Conservation (phyloP, 2,329 filamentous ascomycete species). For the Seiridium cupressi region DNA sequence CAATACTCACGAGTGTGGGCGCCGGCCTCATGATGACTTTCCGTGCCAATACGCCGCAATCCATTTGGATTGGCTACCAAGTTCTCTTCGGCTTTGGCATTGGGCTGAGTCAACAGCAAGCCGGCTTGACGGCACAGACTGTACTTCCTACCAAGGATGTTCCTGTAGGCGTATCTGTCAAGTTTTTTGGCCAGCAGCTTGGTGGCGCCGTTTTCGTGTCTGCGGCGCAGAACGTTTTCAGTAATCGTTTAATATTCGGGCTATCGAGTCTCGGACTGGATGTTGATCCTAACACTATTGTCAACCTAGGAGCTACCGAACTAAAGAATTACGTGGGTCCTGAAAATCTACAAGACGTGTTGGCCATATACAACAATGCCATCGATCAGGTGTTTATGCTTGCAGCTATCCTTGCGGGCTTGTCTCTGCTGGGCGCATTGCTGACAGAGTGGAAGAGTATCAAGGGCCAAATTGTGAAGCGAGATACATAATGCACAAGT, state of each 20-base stretch:
- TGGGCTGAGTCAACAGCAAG: constrained; percentile 39
- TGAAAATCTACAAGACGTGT: constrained; percentile 14
- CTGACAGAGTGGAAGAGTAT: constrained; percentile 56
- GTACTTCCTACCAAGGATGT: constrained; percentile 34
- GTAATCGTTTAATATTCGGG: constrained; percentile 8
- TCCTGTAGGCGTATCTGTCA: constrained; percentile 34
- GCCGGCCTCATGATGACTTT: constrained; percentile 41
- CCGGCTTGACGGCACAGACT: constrained; percentile 40
- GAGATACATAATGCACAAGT: too few relatives aligned
- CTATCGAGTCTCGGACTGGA: constrained; percentile 11
- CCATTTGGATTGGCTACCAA: constrained; percentile 38
- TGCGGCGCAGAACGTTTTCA: constrained; percentile 35
- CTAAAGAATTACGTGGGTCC: not conserved
- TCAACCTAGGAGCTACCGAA: constrained; percentile 16
- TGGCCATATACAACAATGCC: constrained; percentile 56
- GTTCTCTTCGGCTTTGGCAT: constrained; percentile 42
- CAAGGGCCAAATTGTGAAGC: constrained; percentile 13
- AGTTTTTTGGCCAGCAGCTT: constrained; percentile 39
- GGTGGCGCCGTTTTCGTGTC: constrained; percentile 40
- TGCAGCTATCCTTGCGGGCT: constrained; percentile 46
- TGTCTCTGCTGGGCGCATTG: constrained; percentile 51
- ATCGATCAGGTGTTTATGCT: constrained; percentile 58
- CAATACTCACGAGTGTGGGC: constrained; percentile 34
- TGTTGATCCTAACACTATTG: not conserved
- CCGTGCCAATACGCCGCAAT: constrained; percentile 26